Evolutionary conservation across 495 filamentous ascomycete species (phyloP).

Genomic region (Aspergillus saccharolyticus): DNA sequence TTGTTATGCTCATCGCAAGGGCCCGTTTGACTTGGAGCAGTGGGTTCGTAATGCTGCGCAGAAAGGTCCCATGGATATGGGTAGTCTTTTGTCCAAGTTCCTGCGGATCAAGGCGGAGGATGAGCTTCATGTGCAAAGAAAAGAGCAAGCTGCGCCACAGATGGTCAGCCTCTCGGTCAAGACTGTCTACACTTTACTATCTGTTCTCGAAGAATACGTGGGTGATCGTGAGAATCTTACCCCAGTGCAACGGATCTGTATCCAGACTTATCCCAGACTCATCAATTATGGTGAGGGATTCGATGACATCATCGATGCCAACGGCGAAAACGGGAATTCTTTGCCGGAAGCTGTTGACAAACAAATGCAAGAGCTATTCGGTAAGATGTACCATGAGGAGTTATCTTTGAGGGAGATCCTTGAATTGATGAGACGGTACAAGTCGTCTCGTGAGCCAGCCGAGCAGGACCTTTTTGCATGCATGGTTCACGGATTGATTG

Average conservation of each 20-base stretch:
- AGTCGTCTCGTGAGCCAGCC: slow-evolving; percentile 71
- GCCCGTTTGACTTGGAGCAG: slow-evolving; percentile 69
- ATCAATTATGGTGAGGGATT: slow-evolving; percentile 93
- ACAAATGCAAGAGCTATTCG: slow-evolving; percentile 95
- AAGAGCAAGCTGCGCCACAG: slow-evolving; percentile 52
- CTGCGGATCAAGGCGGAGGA: slow-evolving; percentile 76
- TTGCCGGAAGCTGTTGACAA: slow-evolving; percentile 73
- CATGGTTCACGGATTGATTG: slow-evolving; percentile 97
- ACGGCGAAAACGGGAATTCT: slow-evolving; percentile 71
- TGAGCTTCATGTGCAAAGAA: slow-evolving; percentile 65
- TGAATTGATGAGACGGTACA: slow-evolving; percentile 73
- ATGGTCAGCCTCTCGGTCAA: slow-evolving; percentile 75
- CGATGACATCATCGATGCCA: slow-evolving; percentile 82
- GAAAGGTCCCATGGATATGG: slow-evolving; percentile 54
- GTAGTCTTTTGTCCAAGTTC: slow-evolving; percentile 63
- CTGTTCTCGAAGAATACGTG: slow-evolving; percentile 66
- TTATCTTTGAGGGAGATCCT: slow-evolving; percentile 76
- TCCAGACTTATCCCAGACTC: slow-evolving; percentile 88
- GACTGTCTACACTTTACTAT: slow-evolving; percentile 76
- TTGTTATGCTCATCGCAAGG: slow-evolving; percentile 78
- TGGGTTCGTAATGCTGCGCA: slow-evolving; percentile 70
- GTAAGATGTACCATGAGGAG: slow-evolving; percentile 90
- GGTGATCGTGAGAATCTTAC: slow-evolving; percentile 53
- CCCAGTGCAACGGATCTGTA: slow-evolving; percentile 73
- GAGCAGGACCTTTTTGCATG: slow-evolving; percentile 95